Percentiles rank a stretch among this genome's conserved stretches.
These are phyloP conservation scores for Bauhinia variegata DNA, from an alignment of 306 rosid species.

Conservation along the genomic window DNA sequence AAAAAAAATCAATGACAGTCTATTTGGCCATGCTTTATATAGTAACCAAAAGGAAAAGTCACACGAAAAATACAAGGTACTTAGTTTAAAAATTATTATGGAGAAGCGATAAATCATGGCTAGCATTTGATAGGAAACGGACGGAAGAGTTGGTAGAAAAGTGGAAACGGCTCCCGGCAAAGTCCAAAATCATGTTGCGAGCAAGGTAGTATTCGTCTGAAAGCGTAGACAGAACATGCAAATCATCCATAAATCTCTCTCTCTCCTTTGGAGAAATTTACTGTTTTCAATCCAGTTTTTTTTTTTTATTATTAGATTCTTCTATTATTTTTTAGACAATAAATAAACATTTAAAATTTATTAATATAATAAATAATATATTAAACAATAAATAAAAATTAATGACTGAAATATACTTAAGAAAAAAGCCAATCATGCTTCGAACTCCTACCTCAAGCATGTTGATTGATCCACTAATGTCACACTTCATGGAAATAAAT, in stretches of 20 bases:
- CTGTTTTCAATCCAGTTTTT: too few species aligned
- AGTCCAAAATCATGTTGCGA: conserved; percentile 10
- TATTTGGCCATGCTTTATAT: background rate
- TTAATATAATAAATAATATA: too few species aligned
- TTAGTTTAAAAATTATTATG: conserved; percentile 3
- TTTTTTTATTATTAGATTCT: too few species aligned
- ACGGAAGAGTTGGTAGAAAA: conserved; percentile 24
- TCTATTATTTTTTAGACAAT: too few species aligned
- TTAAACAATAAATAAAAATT: too few species aligned
- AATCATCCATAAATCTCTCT: background rate
- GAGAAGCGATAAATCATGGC: conserved; percentile 13
- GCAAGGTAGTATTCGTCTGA: conserved; percentile 7
- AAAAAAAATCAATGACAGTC: too few species aligned
- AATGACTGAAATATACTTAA: too few species aligned
- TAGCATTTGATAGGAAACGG: conserved; percentile 1
- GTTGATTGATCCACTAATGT: background rate
- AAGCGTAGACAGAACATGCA: conserved; percentile 15
- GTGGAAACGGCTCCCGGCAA: background rate
- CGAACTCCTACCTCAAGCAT: background rate
- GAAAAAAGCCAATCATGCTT: too few species aligned
- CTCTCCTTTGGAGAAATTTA: too few species aligned
- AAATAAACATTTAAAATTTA: too few species aligned
- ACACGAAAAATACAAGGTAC: background rate
- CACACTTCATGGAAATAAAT: background rate
- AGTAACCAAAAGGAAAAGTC: background rate